Evolutionary conservation across 1,284 basidiomycete species (phyloP).

Genomic region (Inonotus obliquus): DNA sequence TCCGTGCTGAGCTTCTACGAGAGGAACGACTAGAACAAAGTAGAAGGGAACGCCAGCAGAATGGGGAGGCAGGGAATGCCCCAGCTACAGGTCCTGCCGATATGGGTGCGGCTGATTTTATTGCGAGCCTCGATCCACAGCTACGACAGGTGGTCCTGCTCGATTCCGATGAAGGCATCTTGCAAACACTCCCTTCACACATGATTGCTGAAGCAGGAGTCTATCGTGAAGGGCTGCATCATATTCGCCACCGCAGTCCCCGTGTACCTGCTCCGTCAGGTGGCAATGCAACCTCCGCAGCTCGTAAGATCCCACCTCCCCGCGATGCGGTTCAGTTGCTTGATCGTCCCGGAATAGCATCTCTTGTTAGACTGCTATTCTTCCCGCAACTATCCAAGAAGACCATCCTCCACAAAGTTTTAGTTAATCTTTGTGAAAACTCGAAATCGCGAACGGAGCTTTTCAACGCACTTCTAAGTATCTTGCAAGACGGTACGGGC

Average conservation of each 20-base stretch:
- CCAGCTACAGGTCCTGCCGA: conserved; percentile 47
- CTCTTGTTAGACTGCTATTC: conserved; percentile 90
- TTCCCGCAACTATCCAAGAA: conserved; percentile 92
- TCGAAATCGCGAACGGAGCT: conserved; percentile 87
- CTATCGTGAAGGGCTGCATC: conserved; percentile 49
- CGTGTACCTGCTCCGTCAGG: conserved; percentile 28
- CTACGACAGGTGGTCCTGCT: conserved; percentile 83
- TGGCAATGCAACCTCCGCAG: conserved; percentile 29
- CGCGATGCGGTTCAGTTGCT: conserved; percentile 93
- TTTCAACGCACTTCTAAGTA: conserved; percentile 87
- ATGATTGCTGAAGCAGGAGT: conserved; percentile 78
- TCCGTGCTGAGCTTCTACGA: conserved; percentile 94
- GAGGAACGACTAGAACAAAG: conserved; percentile 85
- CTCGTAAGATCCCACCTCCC: conserved; percentile 48
- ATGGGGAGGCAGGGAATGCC: conserved; percentile 30
- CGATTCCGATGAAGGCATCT: conserved; percentile 81
- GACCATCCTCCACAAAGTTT: conserved; percentile 82
- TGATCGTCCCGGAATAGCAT: conserved; percentile 87
- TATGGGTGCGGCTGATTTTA: conserved; percentile 83
- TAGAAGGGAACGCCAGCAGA: conserved; percentile 50
- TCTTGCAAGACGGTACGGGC: conserved; percentile 92
- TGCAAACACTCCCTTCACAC: conserved; percentile 74
- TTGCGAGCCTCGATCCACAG: conserved; percentile 81
- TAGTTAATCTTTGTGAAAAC: conserved; percentile 96
- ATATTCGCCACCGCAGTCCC: conserved; percentile 33